phyloP scores from a whole-genome alignment of 2,329 filamentous ascomycete species.

The Didymella sp. region DNA sequence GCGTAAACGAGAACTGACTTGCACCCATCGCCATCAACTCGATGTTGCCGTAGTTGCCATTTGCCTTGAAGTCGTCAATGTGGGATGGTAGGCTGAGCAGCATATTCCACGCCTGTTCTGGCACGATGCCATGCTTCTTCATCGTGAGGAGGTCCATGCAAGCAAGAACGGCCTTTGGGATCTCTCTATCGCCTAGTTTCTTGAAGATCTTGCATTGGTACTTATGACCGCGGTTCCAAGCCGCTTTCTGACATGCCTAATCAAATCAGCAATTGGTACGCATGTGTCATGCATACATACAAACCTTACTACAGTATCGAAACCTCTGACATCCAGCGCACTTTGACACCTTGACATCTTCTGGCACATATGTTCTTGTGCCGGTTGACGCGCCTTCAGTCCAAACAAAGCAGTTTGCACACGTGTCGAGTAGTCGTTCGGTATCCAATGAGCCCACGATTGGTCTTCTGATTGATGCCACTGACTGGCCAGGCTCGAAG shows the following conservation, averaged over 20 bases:
- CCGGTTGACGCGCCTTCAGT: conserved; percentile 42
- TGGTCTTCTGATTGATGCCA: conserved; percentile 59
- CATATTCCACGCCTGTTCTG: conserved; percentile 52
- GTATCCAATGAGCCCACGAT: conserved; percentile 63
- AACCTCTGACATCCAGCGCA: conserved; percentile 66
- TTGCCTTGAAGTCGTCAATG: conserved; percentile 55
- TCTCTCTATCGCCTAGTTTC: conserved; percentile 49
- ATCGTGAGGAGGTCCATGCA: conserved; percentile 62
- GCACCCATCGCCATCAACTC: conserved; percentile 62
- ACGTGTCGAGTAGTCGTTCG: conserved; percentile 60
- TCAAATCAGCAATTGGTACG: conserved; percentile 7
- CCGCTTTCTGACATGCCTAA: conserved; percentile 64
- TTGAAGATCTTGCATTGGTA: conserved; percentile 64
- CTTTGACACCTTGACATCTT: conserved; percentile 54
- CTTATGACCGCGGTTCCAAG: conserved; percentile 67
- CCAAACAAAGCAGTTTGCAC: conserved; percentile 64
- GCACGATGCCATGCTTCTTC: conserved; percentile 48
- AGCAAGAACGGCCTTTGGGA: conserved; percentile 64
- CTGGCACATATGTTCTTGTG: conserved; percentile 43
- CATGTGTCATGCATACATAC: conserved; percentile 8
- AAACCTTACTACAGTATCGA: conserved; percentile 66
- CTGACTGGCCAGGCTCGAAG: conserved; percentile 57
- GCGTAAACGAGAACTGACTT: conserved; percentile 59
- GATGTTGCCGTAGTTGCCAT: conserved; percentile 55
- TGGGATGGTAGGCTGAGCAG: conserved; percentile 58